Conservation (phyloP, 2,329 filamentous ascomycete genomes). For the Drechslerella dactyloides region DNA sequence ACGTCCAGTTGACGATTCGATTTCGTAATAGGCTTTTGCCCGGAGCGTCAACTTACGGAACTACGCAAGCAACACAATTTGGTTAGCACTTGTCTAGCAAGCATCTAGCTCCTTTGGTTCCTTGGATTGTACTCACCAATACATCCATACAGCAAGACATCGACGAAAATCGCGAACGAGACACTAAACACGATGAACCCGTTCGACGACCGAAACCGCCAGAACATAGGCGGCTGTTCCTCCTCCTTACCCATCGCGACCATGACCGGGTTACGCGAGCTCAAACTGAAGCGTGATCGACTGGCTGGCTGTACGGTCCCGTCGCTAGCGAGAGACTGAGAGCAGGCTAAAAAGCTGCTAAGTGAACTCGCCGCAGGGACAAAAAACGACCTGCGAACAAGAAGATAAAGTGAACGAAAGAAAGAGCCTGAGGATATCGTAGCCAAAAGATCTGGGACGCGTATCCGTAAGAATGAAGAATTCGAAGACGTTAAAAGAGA, state of each 20-base stretch:
- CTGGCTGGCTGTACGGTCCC: neutral
- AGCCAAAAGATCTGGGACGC: no score
- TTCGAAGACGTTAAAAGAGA: neutral
- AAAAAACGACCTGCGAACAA: neutral
- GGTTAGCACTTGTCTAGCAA: conserved; percentile 9
- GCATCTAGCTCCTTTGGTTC: neutral
- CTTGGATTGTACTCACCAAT: conserved; percentile 25
- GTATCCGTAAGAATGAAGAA: no score
- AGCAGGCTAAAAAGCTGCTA: neutral
- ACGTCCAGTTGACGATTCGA: neutral
- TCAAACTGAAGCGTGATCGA: conserved; percentile 1
- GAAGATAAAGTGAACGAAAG: neutral
- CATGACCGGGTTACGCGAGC: neutral
- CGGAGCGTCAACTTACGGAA: conserved; percentile 36
- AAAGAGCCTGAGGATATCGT: no score
- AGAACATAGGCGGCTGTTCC: conserved; percentile 41
- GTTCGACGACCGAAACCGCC: conserved; percentile 47
- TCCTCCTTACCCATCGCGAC: conserved; percentile 29
- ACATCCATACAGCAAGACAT: conserved; percentile 49
- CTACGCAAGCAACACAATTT: conserved; percentile 27
- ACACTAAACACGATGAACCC: conserved; percentile 49
- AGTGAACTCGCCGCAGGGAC: neutral
- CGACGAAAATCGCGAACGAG: conserved; percentile 49
- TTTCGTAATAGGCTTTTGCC: neutral
- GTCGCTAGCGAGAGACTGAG: neutral